Evolutionary conservation across 495 filamentous ascomycete species (phyloP).

Genomic region (Penicillium mononematosum): DNA sequence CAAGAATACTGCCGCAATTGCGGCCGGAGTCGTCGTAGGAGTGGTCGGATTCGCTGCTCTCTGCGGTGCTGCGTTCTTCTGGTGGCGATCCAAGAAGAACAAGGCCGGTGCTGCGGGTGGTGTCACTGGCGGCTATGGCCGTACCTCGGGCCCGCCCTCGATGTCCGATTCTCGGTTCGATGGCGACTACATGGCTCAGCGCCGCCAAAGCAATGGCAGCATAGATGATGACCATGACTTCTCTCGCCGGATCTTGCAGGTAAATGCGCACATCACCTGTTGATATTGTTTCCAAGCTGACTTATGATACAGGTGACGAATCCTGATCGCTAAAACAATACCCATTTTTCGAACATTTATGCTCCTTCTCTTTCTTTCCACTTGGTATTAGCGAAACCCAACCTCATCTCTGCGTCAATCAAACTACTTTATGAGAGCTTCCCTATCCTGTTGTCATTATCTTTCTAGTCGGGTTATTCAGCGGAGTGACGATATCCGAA

Average conservation of each 20-base stretch:
- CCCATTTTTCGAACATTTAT: slow-evolving; percentile 3
- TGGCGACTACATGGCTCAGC: slow-evolving; percentile 75
- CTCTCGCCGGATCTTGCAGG: slow-evolving; percentile 92
- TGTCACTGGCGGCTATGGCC: slow-evolving; percentile 55
- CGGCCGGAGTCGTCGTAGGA: slow-evolving; percentile 84
- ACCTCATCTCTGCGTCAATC: slow-evolving; percentile 1
- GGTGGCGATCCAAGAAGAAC: slow-evolving; percentile 70
- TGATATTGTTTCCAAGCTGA: slow-evolving; percentile 7
- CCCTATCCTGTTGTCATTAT: slow-evolving; percentile 10
- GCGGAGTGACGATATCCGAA: slow-evolving; percentile 32
- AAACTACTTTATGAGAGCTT: slow-evolving; percentile 17
- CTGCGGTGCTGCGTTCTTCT: slow-evolving; percentile 69
- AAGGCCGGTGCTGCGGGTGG: slow-evolving; percentile 70
- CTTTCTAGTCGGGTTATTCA: slow-evolving; percentile 27
- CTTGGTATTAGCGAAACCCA: slow-evolving; percentile 11
- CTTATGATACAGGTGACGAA: slow-evolving; percentile 44
- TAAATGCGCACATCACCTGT: slow-evolving; percentile 38
- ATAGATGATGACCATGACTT: slow-evolving; percentile 98
- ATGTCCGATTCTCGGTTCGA: slow-evolving; percentile 84
- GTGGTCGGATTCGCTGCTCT: slow-evolving; percentile 67
- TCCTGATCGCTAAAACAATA: slow-evolving; percentile 40
- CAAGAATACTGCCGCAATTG: slow-evolving; percentile 73
- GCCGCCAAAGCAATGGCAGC: slow-evolving; percentile 91
- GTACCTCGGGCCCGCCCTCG: slow-evolving; percentile 36
- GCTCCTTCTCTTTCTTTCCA: slow-evolving; percentile 3